Base-by-base conservation (phyloP, 1,139 yeast genomes). In the Candida frijolesensis region DNA sequence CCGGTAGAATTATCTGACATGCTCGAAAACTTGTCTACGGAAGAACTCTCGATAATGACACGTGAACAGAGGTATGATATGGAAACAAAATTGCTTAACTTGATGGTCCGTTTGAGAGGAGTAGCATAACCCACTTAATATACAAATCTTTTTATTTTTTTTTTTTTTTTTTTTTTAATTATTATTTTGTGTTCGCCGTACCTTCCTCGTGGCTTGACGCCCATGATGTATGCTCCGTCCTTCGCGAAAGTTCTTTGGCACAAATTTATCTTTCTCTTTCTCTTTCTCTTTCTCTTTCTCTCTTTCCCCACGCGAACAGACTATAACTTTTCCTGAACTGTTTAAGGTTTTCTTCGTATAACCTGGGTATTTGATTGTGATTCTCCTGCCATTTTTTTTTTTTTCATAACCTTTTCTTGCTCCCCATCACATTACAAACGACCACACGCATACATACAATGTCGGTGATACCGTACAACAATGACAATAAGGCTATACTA, bases 381-480 rank as follows among this genome's bases (percentile, higher is more conserved):
- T 39, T 30, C 34, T 15, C 12, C 14, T 41, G 18, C 8, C n/a
- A 30, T 41, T 41, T 32, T 30, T 29, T 41, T 41, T 32, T 30
- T 29, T 18, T 30, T 19, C 44, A 41, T 22, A 22, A 30, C 35
- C 35, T 33, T 14, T 14, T 33, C 19, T 33, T 16, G 12, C 7
- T 14, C 15, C n/a, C 11, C 19, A 25, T 18, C 12, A 8, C 8
- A 11, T 4, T 4, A 25, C 32, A 18, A 12, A 25, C 4, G 25
- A 29, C 18, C 8, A 11, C 15, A 15, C 4, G 10, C 29, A 25
- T 9, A 25, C 8, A 6, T 9, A 25, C 29, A 16, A 73, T 73
- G 78, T 73, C 78, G 6, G 64, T 73, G 25, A 73, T 76, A 16
- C 76, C 79, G 0, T 76, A 74, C 57, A 67, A 71, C 47, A 51